These are phyloP conservation scores for Nectriaceae sp. DNA, from an alignment of 2,329 filamentous ascomycete species.

Conservation along the genomic window DNA sequence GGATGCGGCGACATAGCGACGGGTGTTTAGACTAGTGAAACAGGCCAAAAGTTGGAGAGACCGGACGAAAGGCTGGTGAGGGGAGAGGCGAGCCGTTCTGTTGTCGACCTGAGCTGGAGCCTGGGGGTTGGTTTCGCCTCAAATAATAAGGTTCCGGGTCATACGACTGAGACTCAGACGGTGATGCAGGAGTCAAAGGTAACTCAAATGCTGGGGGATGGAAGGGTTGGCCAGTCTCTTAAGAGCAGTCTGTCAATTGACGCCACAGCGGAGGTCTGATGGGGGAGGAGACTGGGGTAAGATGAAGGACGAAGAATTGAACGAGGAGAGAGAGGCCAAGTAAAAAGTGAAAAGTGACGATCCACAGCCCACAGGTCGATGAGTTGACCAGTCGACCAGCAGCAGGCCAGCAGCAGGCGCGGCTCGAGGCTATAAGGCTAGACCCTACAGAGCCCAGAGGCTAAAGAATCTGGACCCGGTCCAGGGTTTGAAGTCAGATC, in stretches of 20 bases:
- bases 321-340: slow-evolving; percentile 10
- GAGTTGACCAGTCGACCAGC: neutral
- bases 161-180: neutral
- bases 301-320: slow-evolving; percentile 6
- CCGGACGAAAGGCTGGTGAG: slow-evolving; percentile 1
- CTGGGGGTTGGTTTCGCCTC: neutral
- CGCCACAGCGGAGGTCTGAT: neutral
- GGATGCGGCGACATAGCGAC: slow-evolving; percentile 42
- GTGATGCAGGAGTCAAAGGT: neutral
- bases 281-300: slow-evolving; percentile 12
- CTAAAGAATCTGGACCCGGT: slow-evolving; percentile 9
- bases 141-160: neutral
- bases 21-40: neutral
- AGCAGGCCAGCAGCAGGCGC: slow-evolving; percentile 16
- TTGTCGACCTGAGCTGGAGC: neutral
- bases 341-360: slow-evolving; percentile 31
- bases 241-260: neutral
- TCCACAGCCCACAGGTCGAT: slow-evolving; percentile 18
- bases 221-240: neutral
- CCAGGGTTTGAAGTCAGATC: slow-evolving; percentile 9
- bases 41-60: neutral
- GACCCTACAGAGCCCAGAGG: slow-evolving; percentile 2
- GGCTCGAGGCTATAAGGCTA: neutral
- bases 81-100: neutral
- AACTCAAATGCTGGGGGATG: neutral